Base-by-base conservation (phyloP, 1,139 yeast species). In the Candida tropicalis region DNA sequence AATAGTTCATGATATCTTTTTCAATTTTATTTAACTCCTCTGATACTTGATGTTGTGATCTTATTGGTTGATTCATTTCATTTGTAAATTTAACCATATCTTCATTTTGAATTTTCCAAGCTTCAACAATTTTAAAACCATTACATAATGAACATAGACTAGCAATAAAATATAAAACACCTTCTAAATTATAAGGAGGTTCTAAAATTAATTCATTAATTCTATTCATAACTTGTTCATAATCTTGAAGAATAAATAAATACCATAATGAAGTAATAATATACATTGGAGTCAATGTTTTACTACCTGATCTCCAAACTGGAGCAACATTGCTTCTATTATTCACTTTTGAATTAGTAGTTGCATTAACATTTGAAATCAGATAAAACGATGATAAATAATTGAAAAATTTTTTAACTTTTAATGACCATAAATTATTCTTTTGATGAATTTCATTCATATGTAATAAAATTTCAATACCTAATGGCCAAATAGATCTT, bases 401-500 rank as follows among this genome's bases (percentile, higher is more conserved):
- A 12, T 59, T 63, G 45, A 65, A 69, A 46, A 70, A 70, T 44
- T 52, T 55, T 18, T 66, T 70, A n/a, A 61, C 59, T 38, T 60
- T 60, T 38, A 54, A 17, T 3, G 31, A 10, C 10, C 25, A 35
- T 1, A n/a, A 9, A 4, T 17, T 20, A 18, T 9, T 12, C 2
- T 23, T 24, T 11, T 36, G 5, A 10, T 18, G 16, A 15, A 31
- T 24, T 28, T 41, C 23, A 11, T 38, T 22, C 12, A 46, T 28
- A 10, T 45, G 51, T 31, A 57, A 47, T 18, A 72, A 46, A 37
- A 66, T 62, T 45, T 66, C 68, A 9, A 80, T 61, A 0, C 86
- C 88, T 1, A 81, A 38, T 0, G 84, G 77, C 88, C 89, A 83
- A 8, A 82, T 58, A 2, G 74, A 62, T 46, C 81, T 63, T 2